Conservation (phyloP, 495 filamentous ascomycete species). For the Lasiosphaeria miniovina region DNA sequence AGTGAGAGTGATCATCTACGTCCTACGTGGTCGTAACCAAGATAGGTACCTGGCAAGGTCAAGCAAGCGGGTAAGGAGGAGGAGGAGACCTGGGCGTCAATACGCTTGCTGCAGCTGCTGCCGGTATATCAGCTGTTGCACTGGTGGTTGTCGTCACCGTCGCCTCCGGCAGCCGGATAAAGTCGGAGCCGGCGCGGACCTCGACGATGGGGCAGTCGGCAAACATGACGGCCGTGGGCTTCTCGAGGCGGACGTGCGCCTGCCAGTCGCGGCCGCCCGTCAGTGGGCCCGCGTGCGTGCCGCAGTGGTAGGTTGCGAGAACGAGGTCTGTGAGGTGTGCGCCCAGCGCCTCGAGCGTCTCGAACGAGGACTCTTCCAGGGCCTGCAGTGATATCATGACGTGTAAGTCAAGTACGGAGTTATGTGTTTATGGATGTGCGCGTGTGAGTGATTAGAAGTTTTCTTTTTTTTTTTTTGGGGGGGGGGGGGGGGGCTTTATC, state of each 20-base stretch:
- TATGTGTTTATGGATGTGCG: too few relatives aligned
- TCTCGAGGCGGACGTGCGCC: slow-evolving; percentile 52
- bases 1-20: too few relatives aligned
- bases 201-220: slow-evolving; percentile 58
- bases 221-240: slow-evolving; percentile 56
- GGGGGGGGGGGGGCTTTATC: background rate
- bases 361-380: slow-evolving; percentile 55
- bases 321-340: slow-evolving; percentile 43
- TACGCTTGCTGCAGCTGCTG: too few relatives aligned
- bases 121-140: too few relatives aligned
- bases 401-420: too few relatives aligned
- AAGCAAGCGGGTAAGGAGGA: too few relatives aligned
- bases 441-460: background rate
- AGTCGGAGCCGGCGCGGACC: slow-evolving; percentile 30
- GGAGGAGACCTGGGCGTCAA: too few relatives aligned
- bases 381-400: slow-evolving; percentile 35
- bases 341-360: slow-evolving; percentile 62
- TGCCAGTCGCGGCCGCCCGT: slow-evolving; percentile 29
- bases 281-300: background rate
- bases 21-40: too few relatives aligned
- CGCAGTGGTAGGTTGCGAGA: slow-evolving; percentile 12
- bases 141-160: background rate
- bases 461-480: background rate
- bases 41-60: too few relatives aligned
- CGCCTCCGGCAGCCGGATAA: slow-evolving; percentile 2